A percentile compares a stretch with the other conserved stretches of the same genome.
phyloP scores from a whole-genome alignment of 495 filamentous ascomycete genomes.

The Endocarpon pusillum region DNA sequence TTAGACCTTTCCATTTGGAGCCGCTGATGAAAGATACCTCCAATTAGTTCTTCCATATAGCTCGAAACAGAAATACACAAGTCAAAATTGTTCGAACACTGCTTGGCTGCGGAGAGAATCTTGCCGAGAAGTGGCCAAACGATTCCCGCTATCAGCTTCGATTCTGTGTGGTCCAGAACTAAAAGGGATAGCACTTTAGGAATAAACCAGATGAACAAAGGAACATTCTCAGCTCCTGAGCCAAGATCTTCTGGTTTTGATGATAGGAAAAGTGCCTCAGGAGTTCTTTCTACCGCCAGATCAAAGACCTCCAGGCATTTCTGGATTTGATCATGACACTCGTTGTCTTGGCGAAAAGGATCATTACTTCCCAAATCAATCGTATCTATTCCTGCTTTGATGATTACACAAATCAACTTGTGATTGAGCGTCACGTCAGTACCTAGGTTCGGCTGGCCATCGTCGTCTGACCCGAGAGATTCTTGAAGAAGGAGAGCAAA shows the following conservation, averaged over 20 bases:
- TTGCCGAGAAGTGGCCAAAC: too few relatives aligned
- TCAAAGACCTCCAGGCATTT: conserved; percentile 59
- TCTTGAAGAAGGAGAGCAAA: conserved; percentile 51
- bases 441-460: conserved; percentile 28
- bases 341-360: conserved; percentile 27
- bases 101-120: too few relatives aligned
- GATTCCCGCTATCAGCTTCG: too few relatives aligned
- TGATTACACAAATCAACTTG: conserved; percentile 67
- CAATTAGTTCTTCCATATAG: too few relatives aligned
- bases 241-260: conserved; percentile 23
- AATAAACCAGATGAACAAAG: conserved; percentile 64
- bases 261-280: conserved; percentile 43
- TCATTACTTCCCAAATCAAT: conserved; percentile 33
- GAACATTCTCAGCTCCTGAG: conserved; percentile 33
- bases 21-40: too few relatives aligned
- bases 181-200: background rate
- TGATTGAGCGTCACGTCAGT: conserved; percentile 59
- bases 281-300: conserved; percentile 54
- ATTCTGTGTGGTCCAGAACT: too few relatives aligned
- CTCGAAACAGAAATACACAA: too few relatives aligned
- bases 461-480: conserved; percentile 30
- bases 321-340: conserved; percentile 27
- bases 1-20: too few relatives aligned
- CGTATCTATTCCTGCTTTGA: conserved; percentile 60
- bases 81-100: too few relatives aligned